Percentiles rank a stretch among this genome's conserved stretches.
phyloP scores from a whole-genome alignment of 176 grass and related monocot genomes.

The Carex pumila region DNA sequence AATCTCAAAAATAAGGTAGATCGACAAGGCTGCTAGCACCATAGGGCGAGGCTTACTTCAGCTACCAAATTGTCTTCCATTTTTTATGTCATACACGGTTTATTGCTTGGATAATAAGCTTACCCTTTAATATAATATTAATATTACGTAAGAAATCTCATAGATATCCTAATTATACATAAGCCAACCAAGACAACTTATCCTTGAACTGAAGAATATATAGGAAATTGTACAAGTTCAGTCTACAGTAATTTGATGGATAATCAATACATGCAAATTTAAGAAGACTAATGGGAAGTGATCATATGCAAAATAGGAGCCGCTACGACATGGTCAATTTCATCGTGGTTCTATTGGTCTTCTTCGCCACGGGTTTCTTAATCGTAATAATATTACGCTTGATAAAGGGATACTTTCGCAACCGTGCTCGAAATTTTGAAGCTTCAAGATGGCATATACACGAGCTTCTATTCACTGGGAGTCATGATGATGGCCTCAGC shows the following conservation, averaged over 20 bases:
- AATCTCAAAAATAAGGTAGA: no score
- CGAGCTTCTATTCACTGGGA: background rate
- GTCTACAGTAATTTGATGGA: background rate
- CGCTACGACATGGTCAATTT: slow-evolving; percentile 18
- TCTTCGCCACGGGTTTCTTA: slow-evolving; percentile 27
- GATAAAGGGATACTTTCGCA: slow-evolving; percentile 12
- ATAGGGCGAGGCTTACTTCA: background rate
- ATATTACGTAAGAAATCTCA: background rate
- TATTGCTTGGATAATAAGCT: background rate
- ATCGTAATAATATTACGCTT: slow-evolving; percentile 16
- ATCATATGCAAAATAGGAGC: background rate
- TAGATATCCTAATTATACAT: background rate
- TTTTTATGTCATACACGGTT: background rate
- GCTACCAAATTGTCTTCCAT: background rate
- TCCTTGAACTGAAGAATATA: background rate
- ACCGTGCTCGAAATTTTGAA: background rate
- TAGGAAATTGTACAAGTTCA: background rate
- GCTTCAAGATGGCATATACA: background rate
- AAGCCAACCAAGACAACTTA: background rate
- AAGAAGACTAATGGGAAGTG: background rate
- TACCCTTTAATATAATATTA: background rate
- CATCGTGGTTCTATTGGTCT: slow-evolving; percentile 35
- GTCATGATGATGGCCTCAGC: slow-evolving; percentile 4
- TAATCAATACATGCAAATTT: background rate
- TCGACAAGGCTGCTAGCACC: background rate